A percentile compares a stretch with the other conserved stretches of the same genome.
These are phyloP conservation scores for Saccharomycopsis guyanensis DNA, from an alignment of 805 yeast genomes.

Conservation along the genomic window DNA sequence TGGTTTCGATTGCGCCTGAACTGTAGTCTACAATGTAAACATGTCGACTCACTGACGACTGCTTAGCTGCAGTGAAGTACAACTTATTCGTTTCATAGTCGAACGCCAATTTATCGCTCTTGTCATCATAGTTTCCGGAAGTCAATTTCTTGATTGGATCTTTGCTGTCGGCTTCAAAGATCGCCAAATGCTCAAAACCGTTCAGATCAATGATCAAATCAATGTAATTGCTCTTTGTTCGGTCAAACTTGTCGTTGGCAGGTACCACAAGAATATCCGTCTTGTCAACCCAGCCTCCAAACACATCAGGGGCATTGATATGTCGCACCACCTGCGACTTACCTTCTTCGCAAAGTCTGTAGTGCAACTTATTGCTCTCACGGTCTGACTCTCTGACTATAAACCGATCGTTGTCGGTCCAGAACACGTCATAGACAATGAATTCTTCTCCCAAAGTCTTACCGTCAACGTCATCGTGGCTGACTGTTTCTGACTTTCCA, in stretches of 20 bases:
- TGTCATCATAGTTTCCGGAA: constrained; percentile 44
- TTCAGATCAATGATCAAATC: constrained; percentile 46
- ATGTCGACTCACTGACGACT: constrained; percentile 52
- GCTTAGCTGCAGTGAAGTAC: constrained; percentile 51
- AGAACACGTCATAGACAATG: constrained; percentile 53
- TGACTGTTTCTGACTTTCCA: constrained; percentile 21
- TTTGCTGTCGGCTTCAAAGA: constrained; percentile 40
- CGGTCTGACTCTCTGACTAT: constrained; percentile 58
- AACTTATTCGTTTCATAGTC: constrained; percentile 40
- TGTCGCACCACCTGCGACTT: constrained; percentile 35
- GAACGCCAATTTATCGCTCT: constrained; percentile 38
- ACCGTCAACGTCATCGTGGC: constrained; percentile 22
- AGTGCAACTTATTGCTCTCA: constrained; percentile 46
- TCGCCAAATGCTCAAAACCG: constrained; percentile 59
- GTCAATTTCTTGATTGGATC: constrained; percentile 35
- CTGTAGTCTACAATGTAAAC: constrained; percentile 42
- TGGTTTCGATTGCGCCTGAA: constrained; percentile 22
- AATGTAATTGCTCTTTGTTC: constrained; percentile 45
- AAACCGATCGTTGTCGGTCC: constrained; percentile 45
- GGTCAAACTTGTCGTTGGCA: constrained; percentile 26
- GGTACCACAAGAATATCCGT: constrained; percentile 35
- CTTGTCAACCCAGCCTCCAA: constrained; percentile 56
- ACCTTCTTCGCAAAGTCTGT: constrained; percentile 36
- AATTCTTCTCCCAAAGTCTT: constrained; percentile 34
- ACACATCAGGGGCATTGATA: constrained; percentile 34